Conservation (phyloP, 805 yeast species). For the Metschnikowia aberdeeniae region DNA sequence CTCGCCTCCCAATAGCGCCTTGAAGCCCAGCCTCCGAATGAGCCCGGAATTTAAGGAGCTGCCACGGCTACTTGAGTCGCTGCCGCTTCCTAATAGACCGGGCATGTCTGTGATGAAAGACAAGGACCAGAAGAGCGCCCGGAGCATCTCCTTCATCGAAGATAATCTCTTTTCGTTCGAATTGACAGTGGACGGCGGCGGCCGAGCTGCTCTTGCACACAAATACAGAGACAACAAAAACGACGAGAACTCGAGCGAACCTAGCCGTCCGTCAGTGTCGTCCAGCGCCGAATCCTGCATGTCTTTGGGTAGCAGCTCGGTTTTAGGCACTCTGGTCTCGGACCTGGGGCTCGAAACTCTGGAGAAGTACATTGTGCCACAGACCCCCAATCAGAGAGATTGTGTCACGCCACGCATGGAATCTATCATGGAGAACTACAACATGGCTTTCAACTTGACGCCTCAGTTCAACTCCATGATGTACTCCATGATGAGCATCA, state of each 20-base stretch:
- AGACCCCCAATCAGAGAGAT: constrained; percentile 34
- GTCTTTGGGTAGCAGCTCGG: neutral
- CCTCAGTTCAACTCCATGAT: constrained; percentile 40
- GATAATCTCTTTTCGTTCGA: constrained; percentile 25
- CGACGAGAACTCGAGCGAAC: neutral
- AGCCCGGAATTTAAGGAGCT: constrained; percentile 4
- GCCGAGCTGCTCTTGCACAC: constrained; percentile 35
- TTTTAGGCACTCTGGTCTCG: neutral
- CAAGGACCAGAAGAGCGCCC: neutral
- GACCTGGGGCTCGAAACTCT: neutral
- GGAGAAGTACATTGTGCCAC: constrained; percentile 20
- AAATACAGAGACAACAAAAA: neutral
- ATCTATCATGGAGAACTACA: neutral
- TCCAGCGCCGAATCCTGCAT: neutral
- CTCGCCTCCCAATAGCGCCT: constrained; percentile 22
- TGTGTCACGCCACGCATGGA: constrained; percentile 14
- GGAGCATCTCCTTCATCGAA: constrained; percentile 1
- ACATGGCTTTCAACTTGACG: constrained; percentile 30
- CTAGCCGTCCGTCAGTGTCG: neutral
- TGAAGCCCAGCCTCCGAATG: constrained; percentile 5
- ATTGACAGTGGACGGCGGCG: constrained; percentile 38
- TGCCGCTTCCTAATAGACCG: constrained; percentile 5
- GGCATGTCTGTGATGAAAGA: constrained; percentile 5
- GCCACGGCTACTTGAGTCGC: constrained; percentile 7
- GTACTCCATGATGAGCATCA: constrained; percentile 32